These are phyloP conservation scores for Diutina pseudorugosa DNA, from an alignment of 1,139 yeast genomes.

Conservation along the genomic window DNA sequence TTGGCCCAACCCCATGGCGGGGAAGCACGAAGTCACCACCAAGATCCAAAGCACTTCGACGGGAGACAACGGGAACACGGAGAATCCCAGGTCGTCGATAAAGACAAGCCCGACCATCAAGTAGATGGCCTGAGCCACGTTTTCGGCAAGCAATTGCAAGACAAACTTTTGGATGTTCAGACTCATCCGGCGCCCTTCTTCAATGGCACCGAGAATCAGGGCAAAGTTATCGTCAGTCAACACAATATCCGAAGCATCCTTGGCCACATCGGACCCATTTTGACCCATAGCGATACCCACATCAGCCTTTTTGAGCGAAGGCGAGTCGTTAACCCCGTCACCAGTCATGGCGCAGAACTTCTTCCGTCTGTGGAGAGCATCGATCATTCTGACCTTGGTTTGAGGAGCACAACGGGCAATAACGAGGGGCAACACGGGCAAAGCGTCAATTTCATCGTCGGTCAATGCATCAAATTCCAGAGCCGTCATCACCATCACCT, in stretches of 20 bases:
- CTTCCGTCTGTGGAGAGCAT: slow-evolving; percentile 62
- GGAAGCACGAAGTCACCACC: slow-evolving; percentile 26
- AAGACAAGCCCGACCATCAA: slow-evolving; percentile 26
- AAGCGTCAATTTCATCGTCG: slow-evolving; percentile 50
- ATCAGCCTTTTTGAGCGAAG: slow-evolving; percentile 61
- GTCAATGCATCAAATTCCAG: slow-evolving; percentile 52
- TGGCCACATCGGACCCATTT: slow-evolving; percentile 74
- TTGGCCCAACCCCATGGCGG: slow-evolving; percentile 29
- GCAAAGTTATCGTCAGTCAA: slow-evolving; percentile 70
- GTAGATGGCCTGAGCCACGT: slow-evolving; percentile 59
- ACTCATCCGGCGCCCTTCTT: slow-evolving; percentile 77
- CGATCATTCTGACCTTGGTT: slow-evolving; percentile 76
- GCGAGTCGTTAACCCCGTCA: slow-evolving; percentile 39
- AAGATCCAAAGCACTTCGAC: slow-evolving; percentile 27
- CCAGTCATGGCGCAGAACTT: slow-evolving; percentile 81
- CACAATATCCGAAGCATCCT: slow-evolving; percentile 69
- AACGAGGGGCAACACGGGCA: slow-evolving; percentile 66
- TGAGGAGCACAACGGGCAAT: slow-evolving; percentile 83
- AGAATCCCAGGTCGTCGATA: slow-evolving; percentile 18
- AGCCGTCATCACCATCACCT: slow-evolving; percentile 69
- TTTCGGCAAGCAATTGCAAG: slow-evolving; percentile 63
- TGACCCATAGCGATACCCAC: slow-evolving; percentile 86
- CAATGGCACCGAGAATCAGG: slow-evolving; percentile 64
- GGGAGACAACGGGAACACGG: slow-evolving; percentile 25
- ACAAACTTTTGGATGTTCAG: slow-evolving; percentile 74